These are phyloP conservation scores for Globisporangium yorkense DNA, from an alignment of 352 stramenopile species.

Conservation along the genomic window DNA sequence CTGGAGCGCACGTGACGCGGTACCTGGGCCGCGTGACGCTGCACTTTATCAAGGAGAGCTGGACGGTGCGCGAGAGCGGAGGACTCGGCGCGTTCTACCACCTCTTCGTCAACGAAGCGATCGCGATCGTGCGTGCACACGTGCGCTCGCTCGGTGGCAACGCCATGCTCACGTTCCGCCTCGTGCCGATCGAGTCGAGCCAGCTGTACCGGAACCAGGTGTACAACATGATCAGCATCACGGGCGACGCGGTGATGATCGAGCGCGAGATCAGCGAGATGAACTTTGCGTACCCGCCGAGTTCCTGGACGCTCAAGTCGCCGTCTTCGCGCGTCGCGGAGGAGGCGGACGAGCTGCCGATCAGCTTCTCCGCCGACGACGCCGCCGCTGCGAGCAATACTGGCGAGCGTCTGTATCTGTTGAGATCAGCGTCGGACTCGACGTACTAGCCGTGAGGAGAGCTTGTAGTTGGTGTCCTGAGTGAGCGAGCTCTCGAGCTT, in stretches of 20 bases:
- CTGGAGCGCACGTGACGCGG: conserved; percentile 52
- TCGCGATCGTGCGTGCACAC: conserved; percentile 81
- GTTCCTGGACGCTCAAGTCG: conserved; percentile 27
- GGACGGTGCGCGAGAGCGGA: conserved; percentile 83
- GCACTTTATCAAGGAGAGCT: conserved; percentile 90
- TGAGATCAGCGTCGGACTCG: not conserved
- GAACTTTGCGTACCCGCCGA: conserved; percentile 22
- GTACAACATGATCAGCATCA: conserved; percentile 92
- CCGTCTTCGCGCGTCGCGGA: conserved; percentile 13
- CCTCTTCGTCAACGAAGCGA: conserved; percentile 83
- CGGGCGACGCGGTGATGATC: conserved; percentile 79
- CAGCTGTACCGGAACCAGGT: conserved; percentile 87
- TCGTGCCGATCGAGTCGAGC: conserved; percentile 85
- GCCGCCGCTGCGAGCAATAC: not conserved
- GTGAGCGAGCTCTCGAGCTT: no score
- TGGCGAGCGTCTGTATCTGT: not conserved
- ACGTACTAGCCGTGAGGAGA: not conserved
- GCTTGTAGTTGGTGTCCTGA: not conserved
- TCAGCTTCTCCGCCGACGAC: conserved; percentile 7
- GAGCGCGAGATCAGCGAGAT: conserved; percentile 39
- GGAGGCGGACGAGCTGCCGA: conserved; percentile 6
- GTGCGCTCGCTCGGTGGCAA: conserved; percentile 80
- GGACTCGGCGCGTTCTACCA: conserved; percentile 85
- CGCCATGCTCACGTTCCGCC: conserved; percentile 81
- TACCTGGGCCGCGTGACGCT: conserved; percentile 85